Base-by-base conservation (phyloP, 75 land plant species). In the Picea sitchensis region DNA sequence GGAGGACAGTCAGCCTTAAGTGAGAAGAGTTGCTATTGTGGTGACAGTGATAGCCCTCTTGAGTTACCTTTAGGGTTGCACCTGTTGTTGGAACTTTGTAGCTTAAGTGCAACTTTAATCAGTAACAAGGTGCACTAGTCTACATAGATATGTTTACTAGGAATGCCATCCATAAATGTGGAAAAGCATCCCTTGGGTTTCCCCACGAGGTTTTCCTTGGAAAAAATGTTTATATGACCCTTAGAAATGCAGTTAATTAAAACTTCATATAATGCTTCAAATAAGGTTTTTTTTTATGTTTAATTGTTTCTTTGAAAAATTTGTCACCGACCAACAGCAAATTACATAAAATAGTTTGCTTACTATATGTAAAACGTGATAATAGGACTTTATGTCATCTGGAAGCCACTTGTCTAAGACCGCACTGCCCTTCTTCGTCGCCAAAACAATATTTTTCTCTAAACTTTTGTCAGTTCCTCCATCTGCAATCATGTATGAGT, bases 371-470 rank as follows among this genome's bases (percentile, higher is more conserved):
- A 92, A 77, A 76, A 97, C 98, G 86, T 97, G 99, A 61, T 80
- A 97, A 3, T 71, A 57, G 0, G 83, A 44, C 82, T 94, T 92
- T 17, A 94, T 86, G 62, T 86, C 76, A 72, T 90, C 91, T 5
- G 98, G 91, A 75, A 97, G 85, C 86, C 86, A 84, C 73, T 82
- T 85, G 58, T 94, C 99, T 76, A 97, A 80, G 2, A 94, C 90
- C 2, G 93, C 95, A 68, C 89, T 79, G 20, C 94, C 98, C 79
- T 94, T 96, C 84, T 96, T 96, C 54, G 88, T 90, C 1, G 83
- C 92, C 14, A 68, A 80, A 15, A 96, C 93, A 26, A 91, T 57
- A 77, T 90, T 94, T 78, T 87, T 84, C 80, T 86, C 75, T 62
- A 4, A 54, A 57, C 32, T 76, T n/a, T 65, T n/a, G 13, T 76